Percentiles rank a stretch among this genome's conserved stretches.
phyloP scores from a whole-genome alignment of 106 monocot species.

The Phalaenopsis equestris region DNA sequence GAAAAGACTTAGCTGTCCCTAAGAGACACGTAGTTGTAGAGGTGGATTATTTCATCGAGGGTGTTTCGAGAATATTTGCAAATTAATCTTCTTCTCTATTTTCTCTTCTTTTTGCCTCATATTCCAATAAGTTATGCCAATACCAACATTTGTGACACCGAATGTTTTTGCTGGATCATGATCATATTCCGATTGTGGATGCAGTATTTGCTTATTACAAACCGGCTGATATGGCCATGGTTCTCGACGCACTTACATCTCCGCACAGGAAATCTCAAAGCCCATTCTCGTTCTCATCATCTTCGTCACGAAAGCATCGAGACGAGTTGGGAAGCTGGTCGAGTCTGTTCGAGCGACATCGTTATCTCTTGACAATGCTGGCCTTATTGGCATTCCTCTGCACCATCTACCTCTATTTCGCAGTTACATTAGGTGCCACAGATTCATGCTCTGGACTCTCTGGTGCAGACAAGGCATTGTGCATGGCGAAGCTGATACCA shows the following conservation, averaged over 20 bases:
- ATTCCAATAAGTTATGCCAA: too few relatives aligned
- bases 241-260: slow-evolving; percentile 54
- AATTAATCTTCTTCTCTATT: too few relatives aligned
- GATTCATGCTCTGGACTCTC: slow-evolving; percentile 49
- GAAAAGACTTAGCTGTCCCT: too few relatives aligned
- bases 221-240: slow-evolving; percentile 22
- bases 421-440: slow-evolving; percentile 49
- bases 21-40: too few relatives aligned
- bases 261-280: slow-evolving; percentile 64
- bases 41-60: too few relatives aligned
- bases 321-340: slow-evolving; percentile 65
- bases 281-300: slow-evolving; percentile 17
- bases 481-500: slow-evolving; percentile 40
- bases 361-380: slow-evolving; percentile 76
- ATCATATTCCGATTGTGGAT: too few relatives aligned
- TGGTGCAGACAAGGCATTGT: slow-evolving; percentile 49
- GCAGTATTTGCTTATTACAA: too few relatives aligned
- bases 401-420: slow-evolving; percentile 87
- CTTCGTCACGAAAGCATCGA: slow-evolving; percentile 36
- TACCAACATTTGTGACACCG: too few relatives aligned
- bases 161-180: too few relatives aligned
- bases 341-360: slow-evolving; percentile 54
- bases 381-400: slow-evolving; percentile 62
- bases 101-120: too few relatives aligned
- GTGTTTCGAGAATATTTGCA: too few relatives aligned